Conservation (phyloP, 352 stramenopile species). For the Thalassiosira exigua region DNA sequence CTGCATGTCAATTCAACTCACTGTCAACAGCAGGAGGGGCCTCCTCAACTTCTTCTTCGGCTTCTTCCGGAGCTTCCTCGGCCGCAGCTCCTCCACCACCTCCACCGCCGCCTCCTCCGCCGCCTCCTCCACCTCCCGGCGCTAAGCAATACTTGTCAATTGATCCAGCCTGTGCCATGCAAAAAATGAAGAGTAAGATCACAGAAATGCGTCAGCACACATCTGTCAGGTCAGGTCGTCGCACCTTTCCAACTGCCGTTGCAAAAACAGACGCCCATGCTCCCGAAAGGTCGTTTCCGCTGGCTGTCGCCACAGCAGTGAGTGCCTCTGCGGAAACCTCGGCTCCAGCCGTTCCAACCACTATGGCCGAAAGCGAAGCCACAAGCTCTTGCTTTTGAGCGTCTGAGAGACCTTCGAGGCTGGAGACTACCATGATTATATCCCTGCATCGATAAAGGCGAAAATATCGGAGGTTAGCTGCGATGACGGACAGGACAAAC, state of each 20-base stretch:
- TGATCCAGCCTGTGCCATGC: slow-evolving; percentile 27
- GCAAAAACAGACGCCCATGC: slow-evolving; percentile 77
- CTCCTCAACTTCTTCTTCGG: slow-evolving; percentile 67
- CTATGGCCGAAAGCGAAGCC: slow-evolving; percentile 73
- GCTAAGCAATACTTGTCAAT: slow-evolving; percentile 67
- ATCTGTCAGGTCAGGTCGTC: slow-evolving; percentile 30
- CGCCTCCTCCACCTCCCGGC: slow-evolving; percentile 69
- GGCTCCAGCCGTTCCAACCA: slow-evolving; percentile 56
- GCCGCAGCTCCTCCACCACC: slow-evolving; percentile 55
- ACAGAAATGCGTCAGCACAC: not conserved
- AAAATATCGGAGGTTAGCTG: no score
- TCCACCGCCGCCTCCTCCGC: slow-evolving; percentile 62
- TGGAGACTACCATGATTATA: slow-evolving; percentile 67
- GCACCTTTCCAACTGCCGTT: slow-evolving; percentile 54
- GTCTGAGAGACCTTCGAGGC: slow-evolving; percentile 69
- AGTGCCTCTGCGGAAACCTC: slow-evolving; percentile 71
- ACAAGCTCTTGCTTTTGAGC: slow-evolving; percentile 82
- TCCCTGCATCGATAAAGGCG: no score
- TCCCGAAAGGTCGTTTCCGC: slow-evolving; percentile 67
- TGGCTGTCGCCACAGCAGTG: slow-evolving; percentile 66
- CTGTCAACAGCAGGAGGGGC: slow-evolving; percentile 58
- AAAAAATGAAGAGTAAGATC: not conserved
- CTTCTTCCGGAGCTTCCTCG: slow-evolving; percentile 27
- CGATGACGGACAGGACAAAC: no score
- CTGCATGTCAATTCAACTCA: slow-evolving; percentile 9